These are phyloP conservation scores for Parascedosporium putredinis DNA, from an alignment of 2,329 filamentous ascomycete species.

Conservation along the genomic window DNA sequence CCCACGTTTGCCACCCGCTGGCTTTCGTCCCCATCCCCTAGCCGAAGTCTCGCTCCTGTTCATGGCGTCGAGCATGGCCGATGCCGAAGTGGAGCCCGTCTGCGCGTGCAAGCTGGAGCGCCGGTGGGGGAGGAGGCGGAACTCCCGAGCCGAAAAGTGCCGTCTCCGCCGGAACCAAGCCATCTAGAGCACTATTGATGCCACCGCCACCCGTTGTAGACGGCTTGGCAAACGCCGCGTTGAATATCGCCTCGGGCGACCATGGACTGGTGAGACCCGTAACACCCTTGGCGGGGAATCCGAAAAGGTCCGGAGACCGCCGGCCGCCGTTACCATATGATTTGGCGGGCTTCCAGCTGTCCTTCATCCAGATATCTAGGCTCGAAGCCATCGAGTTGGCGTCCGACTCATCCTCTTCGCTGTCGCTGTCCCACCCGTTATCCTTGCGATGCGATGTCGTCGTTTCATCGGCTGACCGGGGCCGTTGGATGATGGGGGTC, in stretches of 20 bases:
- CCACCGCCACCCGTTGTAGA: conserved; percentile 13
- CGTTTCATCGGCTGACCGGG: conserved; percentile 37
- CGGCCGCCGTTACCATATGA: conserved; percentile 17
- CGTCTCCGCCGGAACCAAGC: conserved; percentile 9
- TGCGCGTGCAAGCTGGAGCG: conserved; percentile 43
- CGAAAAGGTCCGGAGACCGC: conserved; percentile 42
- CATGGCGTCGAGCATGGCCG: conserved; percentile 9
- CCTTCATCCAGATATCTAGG: conserved; percentile 48
- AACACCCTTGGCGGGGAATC: conserved; percentile 32
- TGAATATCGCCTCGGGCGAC: conserved; percentile 35
- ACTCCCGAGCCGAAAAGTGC: conserved; percentile 23
- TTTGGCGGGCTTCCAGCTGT: conserved; percentile 33
- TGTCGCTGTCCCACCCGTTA: conserved; percentile 35
- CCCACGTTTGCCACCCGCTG: conserved; percentile 7
- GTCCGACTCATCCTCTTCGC: conserved; percentile 31
- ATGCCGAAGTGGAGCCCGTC: conserved; percentile 23
- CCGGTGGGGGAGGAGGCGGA: conserved; percentile 38
- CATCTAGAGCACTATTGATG: conserved; percentile 21
- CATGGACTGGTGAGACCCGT: conserved; percentile 25
- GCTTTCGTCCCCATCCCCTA: conserved; percentile 8
- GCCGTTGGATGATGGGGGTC: conserved; percentile 26
- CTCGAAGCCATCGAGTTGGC: conserved; percentile 35
- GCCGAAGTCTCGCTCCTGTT: conserved; percentile 4
- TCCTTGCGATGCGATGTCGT: conserved; percentile 28
- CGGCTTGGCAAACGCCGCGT: background rate